A percentile compares a stretch with the other conserved stretches of the same genome.
phyloP scores from a whole-genome alignment of 129 eudicot species.

The Flaveria sonorensis region DNA sequence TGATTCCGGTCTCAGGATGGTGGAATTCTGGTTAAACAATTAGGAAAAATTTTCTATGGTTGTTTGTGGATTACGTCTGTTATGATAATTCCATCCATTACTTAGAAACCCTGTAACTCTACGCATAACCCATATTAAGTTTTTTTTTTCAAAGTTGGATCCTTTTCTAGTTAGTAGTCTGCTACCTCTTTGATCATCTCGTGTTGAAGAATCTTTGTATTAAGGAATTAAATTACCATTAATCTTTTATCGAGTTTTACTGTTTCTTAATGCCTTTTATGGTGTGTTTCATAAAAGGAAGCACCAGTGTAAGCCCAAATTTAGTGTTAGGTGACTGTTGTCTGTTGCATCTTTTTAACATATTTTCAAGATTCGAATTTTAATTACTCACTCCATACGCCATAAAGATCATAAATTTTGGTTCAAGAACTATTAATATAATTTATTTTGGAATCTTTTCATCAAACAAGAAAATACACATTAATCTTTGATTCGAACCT shows the following conservation, averaged over 20 bases:
- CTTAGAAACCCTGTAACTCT: background rate
- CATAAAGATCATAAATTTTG: conserved; percentile 22
- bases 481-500: background rate
- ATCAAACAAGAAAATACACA: conserved; percentile 23
- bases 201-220: no score
- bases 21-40: no score
- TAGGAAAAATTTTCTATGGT: background rate
- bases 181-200: no score
- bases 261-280: background rate
- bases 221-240: no score
- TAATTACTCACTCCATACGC: background rate
- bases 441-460: background rate
- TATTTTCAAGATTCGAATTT: conserved; percentile 12
- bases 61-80: background rate
- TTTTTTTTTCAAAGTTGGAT: no score
- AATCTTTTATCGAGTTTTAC: background rate
- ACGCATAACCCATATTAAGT: no score
- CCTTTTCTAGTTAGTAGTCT: no score
- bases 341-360: background rate
- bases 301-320: background rate
- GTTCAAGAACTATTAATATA: background rate
- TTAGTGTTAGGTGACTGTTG: background rate
- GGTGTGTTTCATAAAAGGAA: background rate
- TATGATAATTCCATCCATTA: no score
- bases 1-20: no score